Evolutionary conservation across 1,284 basidiomycete species (phyloP), one percentile per base, ranked within the genome.

Genomic region (Puccinia triticina): DNA sequence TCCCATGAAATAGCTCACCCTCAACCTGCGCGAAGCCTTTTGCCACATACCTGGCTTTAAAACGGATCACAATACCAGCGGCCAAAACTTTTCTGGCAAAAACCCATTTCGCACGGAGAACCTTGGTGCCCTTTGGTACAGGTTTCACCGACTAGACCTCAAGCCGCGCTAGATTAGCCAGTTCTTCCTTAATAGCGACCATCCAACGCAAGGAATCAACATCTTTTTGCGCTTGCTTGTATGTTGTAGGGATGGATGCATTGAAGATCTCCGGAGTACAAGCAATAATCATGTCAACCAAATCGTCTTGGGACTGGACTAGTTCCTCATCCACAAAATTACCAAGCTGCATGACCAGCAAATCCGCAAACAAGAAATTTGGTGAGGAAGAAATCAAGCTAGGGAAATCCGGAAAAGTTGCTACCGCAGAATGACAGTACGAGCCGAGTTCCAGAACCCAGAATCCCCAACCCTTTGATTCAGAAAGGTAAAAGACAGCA

Each of bases 401-500:
- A 43, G 40, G 40, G 40, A 7, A 43, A 43, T 43, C 40, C 12
- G 40, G 7, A 12, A 43, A 43, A 7, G 40, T 43, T 4, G 40
- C 40, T 7, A 43, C 40, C 4, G 40, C 40, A 7, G 40, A 43
- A 12, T 43, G 40, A 7, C 4, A 7, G 40, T 7, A 43, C 40
- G 40, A 43, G 12, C 1, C 23, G 16, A 3, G 3, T 8, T 1
- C 11, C 4, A 57, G 74, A 34, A 53, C 53, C 26, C 57, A 75
- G n/a, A 75, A 75, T 1, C 55, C 8, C 73, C 73, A 75, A 2
- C 57, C 74, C 26, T 77, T 77, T 8, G 4, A n/a, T 4, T 57
- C 37, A 2, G 7, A 2, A 1, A 64, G 16, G 37, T 77, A 29
- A 8, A 1, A 29, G 10, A 64, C 21, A 11, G 64, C 37, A 3